Evolutionary conservation across 2,329 filamentous ascomycete species (phyloP).

Genomic region (Capronia americana): DNA sequence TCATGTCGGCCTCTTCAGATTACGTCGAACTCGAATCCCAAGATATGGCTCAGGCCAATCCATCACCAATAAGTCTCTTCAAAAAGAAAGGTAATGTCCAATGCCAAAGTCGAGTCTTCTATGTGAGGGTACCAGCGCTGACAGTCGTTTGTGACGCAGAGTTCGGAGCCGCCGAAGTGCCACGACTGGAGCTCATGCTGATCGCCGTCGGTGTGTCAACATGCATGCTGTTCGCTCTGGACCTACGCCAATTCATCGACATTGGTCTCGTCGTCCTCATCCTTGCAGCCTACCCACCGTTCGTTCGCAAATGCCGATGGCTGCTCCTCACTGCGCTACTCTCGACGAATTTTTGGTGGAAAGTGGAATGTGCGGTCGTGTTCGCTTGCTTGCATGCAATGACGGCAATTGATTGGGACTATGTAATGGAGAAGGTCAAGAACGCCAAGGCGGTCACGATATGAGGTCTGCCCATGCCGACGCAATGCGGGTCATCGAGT

Average conservation of each 20-base stretch:
- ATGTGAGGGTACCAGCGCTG: not conserved
- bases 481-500: not conserved
- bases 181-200: not conserved
- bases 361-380: slow-evolving; percentile 7
- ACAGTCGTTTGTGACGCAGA: not conserved
- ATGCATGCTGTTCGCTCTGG: not conserved
- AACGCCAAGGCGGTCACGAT: not conserved
- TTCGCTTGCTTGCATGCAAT: slow-evolving; percentile 2
- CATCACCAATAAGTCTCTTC: not conserved
- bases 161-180: not conserved
- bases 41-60: not conserved
- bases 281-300: slow-evolving; percentile 15
- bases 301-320: slow-evolving; percentile 8
- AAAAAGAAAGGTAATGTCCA: not conserved
- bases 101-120: not conserved
- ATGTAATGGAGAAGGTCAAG: not conserved
- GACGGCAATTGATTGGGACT: not conserved
- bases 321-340: slow-evolving; percentile 14
- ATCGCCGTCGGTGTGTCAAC: not conserved
- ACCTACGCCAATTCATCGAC: slow-evolving; percentile 8
- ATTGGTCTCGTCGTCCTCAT: slow-evolving; percentile 12
- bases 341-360: not conserved
- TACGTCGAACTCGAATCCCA: not conserved
- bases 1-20: not conserved
- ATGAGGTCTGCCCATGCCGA: not conserved